Conservation (phyloP, 2,329 filamentous ascomycete species). For the Ceratocystis cacaofunesta region DNA sequence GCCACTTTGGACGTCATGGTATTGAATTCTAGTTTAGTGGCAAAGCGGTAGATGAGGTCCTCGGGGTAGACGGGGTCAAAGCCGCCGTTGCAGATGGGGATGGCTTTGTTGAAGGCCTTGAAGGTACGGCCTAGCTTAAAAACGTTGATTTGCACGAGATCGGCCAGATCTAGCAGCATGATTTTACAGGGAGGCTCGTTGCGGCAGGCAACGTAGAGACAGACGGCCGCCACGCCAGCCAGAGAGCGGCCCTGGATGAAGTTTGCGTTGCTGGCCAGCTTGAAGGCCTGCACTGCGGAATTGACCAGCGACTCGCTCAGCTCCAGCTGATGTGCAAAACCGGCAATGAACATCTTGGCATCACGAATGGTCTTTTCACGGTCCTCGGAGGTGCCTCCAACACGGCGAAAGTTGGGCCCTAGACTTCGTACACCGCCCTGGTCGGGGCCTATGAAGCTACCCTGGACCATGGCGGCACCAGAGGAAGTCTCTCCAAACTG, state of each 20-base stretch:
- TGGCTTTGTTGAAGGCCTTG: constrained; percentile 61
- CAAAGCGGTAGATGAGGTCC: constrained; percentile 81
- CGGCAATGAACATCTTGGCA: constrained; percentile 43
- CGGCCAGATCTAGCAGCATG: constrained; percentile 92
- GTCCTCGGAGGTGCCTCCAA: constrained; percentile 40
- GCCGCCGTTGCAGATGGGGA: constrained; percentile 52
- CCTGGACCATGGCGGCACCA: constrained; percentile 80
- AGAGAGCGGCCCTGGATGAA: constrained; percentile 78
- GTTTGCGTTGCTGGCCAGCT: constrained; percentile 56
- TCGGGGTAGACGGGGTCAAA: constrained; percentile 65
- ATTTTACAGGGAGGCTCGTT: constrained; percentile 64
- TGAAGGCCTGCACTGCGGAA: constrained; percentile 57
- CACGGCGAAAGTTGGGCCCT: constrained; percentile 45
- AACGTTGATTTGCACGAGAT: constrained; percentile 70
- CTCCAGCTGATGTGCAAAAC: constrained; percentile 45
- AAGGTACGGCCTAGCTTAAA: constrained; percentile 84
- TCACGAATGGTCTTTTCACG: constrained; percentile 46
- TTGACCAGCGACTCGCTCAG: constrained; percentile 49
- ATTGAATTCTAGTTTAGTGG: constrained; percentile 81
- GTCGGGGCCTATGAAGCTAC: constrained; percentile 72
- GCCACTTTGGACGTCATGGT: constrained; percentile 69
- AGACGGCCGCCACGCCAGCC: constrained; percentile 75
- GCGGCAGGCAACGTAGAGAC: constrained; percentile 77
- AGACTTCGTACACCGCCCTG: constrained; percentile 63
- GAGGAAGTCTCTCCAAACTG: constrained; percentile 76